Conservation (phyloP, 2,329 filamentous ascomycete species). For the Mycocentrospora acerina region DNA sequence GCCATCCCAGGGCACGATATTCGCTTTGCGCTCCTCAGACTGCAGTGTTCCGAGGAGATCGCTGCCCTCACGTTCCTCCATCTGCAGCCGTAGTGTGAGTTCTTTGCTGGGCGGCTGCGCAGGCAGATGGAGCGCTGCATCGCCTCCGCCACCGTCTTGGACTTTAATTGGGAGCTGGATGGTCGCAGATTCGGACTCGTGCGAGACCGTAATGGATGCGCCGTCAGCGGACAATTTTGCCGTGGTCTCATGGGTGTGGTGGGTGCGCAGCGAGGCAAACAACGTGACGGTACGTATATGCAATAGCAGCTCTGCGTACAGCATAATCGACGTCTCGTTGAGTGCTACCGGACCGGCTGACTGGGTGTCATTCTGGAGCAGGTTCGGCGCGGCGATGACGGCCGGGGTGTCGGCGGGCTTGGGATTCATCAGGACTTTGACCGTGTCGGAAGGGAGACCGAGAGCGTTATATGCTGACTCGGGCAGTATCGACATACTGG, state of each 20-base stretch:
- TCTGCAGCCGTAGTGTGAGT: constrained; percentile 56
- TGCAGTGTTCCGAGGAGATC: constrained; percentile 30
- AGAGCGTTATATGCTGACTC: constrained; percentile 40
- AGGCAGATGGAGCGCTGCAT: constrained; percentile 54
- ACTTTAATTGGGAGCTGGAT: constrained; percentile 48
- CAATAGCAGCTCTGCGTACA: constrained; percentile 63
- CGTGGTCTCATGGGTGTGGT: constrained; percentile 46
- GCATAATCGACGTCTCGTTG: constrained; percentile 36
- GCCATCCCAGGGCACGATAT: constrained; percentile 50
- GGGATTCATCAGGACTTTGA: constrained; percentile 36
- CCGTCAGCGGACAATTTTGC: constrained; percentile 49
- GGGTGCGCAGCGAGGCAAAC: constrained; percentile 53
- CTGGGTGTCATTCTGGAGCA: constrained; percentile 30
- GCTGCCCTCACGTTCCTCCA: constrained; percentile 47
- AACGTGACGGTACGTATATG: constrained; percentile 63
- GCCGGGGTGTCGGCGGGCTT: constrained; percentile 24
- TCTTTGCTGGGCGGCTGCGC: constrained; percentile 49
- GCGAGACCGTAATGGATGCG: constrained; percentile 46
- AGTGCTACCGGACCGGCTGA: constrained; percentile 24
- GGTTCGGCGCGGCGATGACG: constrained; percentile 30
- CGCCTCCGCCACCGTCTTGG: constrained; percentile 45
- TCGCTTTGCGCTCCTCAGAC: constrained; percentile 35
- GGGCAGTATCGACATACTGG: constrained; percentile 39
- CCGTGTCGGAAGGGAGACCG: constrained; percentile 30
- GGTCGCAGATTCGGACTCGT: constrained; percentile 48